These are phyloP conservation scores for Phoma sp. DNA, from an alignment of 2,329 filamentous ascomycete species.

Conservation along the genomic window DNA sequence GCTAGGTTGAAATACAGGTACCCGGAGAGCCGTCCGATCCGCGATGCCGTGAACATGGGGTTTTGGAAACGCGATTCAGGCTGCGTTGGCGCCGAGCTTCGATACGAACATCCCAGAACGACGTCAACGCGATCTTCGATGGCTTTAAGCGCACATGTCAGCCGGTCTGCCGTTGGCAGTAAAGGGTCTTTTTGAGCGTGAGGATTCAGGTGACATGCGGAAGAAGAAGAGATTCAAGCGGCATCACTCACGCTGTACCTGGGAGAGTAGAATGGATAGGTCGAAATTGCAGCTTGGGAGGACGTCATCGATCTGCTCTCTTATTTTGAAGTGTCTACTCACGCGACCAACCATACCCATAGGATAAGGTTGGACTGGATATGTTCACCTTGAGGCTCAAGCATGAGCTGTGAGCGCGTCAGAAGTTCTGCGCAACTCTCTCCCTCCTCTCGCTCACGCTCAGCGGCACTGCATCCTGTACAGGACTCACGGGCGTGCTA, in stretches of 20 bases:
- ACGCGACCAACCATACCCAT: too few relatives aligned
- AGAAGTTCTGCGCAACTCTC: conserved; percentile 6
- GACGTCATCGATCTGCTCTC: too few relatives aligned
- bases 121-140: conserved; percentile 11
- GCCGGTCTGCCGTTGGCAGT: neutral
- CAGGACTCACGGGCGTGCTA: neutral
- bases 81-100: conserved; percentile 15
- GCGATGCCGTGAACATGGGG: conserved; percentile 11
- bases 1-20: conserved; percentile 14
- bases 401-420: neutral
- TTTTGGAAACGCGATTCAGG: conserved; percentile 6
- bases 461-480: neutral
- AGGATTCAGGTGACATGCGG: neutral
- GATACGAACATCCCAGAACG: conserved; percentile 8
- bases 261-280: neutral
- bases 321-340: too few relatives aligned
- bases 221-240: neutral
- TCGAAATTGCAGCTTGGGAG: too few relatives aligned
- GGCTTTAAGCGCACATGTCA: neutral
- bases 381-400: neutral
- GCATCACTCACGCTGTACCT: too few relatives aligned
- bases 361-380: too few relatives aligned
- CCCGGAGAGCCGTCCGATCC: conserved; percentile 13
- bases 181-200: neutral
- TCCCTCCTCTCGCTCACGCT: conserved; percentile 1